Evolutionary conservation across 495 filamentous ascomycete species (phyloP).

Genomic region (Neurospora pannonica): DNA sequence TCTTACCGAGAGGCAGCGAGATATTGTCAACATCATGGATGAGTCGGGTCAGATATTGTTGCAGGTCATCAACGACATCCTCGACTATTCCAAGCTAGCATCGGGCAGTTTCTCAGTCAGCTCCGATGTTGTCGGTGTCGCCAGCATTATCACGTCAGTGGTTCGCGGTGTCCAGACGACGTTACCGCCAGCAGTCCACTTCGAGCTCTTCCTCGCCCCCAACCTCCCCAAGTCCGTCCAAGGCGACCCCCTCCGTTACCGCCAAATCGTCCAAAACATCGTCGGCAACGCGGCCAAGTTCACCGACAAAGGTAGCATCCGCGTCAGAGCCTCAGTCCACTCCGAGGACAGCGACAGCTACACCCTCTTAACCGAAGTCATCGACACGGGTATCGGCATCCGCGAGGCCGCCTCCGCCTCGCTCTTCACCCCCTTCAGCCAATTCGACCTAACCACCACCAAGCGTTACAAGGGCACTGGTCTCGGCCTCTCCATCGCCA

Average conservation of each 20-base stretch:
- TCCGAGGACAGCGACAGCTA: slow-evolving; percentile 33
- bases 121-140: slow-evolving; percentile 32
- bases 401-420: slow-evolving; percentile 47
- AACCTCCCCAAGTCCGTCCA: slow-evolving; percentile 31
- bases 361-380: slow-evolving; percentile 49
- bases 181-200: slow-evolving; percentile 21
- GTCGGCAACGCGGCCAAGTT: slow-evolving; percentile 41
- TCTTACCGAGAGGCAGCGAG: slow-evolving; percentile 30
- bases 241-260: slow-evolving; percentile 39
- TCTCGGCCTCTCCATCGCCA: slow-evolving; percentile 68
- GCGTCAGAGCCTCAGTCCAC: slow-evolving; percentile 21
- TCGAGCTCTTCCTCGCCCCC: slow-evolving; percentile 29
- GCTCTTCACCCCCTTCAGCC: slow-evolving; percentile 75
- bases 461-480: slow-evolving; percentile 76
- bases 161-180: slow-evolving; percentile 36
- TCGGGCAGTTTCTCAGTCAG: slow-evolving; percentile 38
- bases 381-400: slow-evolving; percentile 72
- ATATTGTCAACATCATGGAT: slow-evolving; percentile 37
- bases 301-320: slow-evolving; percentile 35
- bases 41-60: slow-evolving; percentile 39
- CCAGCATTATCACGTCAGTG: slow-evolving; percentile 43
- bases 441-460: slow-evolving; percentile 64
- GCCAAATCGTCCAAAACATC: slow-evolving; percentile 41
- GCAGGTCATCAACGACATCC: slow-evolving; percentile 43
- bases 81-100: slow-evolving; percentile 42